A percentile compares a stretch with the other conserved stretches of the same genome.
These are phyloP conservation scores for Cynara cardunculus DNA, from an alignment of 129 eudicot species.

Conservation along the genomic window DNA sequence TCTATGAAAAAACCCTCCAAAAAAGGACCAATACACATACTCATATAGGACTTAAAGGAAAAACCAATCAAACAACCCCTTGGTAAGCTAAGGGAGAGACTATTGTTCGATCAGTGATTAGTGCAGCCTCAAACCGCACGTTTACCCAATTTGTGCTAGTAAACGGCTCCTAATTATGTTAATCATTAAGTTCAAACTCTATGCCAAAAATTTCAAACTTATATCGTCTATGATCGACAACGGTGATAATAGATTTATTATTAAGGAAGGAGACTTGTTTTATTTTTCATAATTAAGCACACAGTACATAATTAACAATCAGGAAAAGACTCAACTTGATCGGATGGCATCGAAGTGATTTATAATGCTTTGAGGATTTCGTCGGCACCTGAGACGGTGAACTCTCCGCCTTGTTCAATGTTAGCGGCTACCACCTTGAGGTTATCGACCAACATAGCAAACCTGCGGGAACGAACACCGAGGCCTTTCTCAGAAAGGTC, in stretches of 20 bases:
- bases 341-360: neutral
- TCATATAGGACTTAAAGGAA: too few relatives aligned
- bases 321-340: neutral
- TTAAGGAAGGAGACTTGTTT: neutral
- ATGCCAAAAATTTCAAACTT: neutral
- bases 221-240: neutral
- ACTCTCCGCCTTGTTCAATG: slow-evolving; percentile 79
- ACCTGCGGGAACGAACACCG: slow-evolving; percentile 70
- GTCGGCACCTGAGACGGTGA: slow-evolving; percentile 75
- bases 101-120: too few relatives aligned
- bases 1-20: too few relatives aligned
- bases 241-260: neutral
- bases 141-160: neutral
- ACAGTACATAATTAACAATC: neutral
- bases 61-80: too few relatives aligned
- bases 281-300: neutral
- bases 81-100: too few relatives aligned
- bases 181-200: neutral
- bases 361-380: slow-evolving; percentile 70
- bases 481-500: slow-evolving; percentile 81
- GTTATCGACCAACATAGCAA: slow-evolving; percentile 71
- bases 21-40: too few relatives aligned
- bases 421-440: slow-evolving; percentile 73
- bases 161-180: neutral
- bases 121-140: too few relatives aligned